Evolutionary conservation across 306 rosid species (phyloP).

Genomic region (Fagus sylvatica): DNA sequence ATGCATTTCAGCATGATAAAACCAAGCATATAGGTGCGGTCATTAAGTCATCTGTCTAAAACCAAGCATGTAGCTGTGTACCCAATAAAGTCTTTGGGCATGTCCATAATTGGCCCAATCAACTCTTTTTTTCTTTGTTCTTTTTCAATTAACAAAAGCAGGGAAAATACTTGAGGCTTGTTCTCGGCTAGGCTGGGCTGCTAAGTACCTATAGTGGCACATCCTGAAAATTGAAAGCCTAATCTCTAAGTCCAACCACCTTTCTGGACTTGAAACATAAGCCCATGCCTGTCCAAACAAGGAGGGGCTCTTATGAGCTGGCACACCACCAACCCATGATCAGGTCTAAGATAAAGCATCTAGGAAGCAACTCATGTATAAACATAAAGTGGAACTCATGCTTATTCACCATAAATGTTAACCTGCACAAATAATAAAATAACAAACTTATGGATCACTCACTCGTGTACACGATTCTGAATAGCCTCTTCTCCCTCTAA

Average conservation of each 20-base stretch:
- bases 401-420: constrained; percentile 11
- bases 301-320: not conserved
- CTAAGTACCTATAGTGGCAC: not conserved
- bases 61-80: not conserved
- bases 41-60: not conserved
- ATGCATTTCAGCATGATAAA: not conserved
- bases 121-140: not conserved
- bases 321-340: not conserved
- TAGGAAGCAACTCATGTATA: not conserved
- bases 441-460: constrained; percentile 35
- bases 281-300: not conserved
- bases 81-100: not conserved
- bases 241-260: not conserved
- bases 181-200: not conserved
- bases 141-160: not conserved
- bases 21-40: not conserved
- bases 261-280: not conserved
- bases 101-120: not conserved
- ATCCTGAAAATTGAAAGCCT: no score
- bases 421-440: constrained; percentile 14
- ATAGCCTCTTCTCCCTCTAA: constrained; percentile 89
- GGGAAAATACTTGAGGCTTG: not conserved
- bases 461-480: constrained; percentile 95
- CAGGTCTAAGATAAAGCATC: not conserved
- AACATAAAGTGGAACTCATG: not conserved